Conservation (phyloP, 495 filamentous ascomycete species). For the Pyrenopolyporus hunteri region DNA sequence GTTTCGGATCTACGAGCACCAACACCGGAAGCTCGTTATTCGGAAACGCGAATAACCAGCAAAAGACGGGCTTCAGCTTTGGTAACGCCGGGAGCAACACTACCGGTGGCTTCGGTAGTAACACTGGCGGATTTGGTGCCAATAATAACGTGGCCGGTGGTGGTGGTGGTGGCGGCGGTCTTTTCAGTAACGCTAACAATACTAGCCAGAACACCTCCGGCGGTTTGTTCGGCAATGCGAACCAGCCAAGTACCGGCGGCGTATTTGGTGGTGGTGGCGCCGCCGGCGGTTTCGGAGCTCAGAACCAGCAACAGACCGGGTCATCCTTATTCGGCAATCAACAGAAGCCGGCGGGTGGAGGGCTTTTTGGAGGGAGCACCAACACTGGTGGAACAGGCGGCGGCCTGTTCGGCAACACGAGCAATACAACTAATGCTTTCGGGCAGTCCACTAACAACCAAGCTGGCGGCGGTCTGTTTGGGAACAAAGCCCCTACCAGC, state of each 20-base stretch:
- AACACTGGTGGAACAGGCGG: conserved; percentile 49
- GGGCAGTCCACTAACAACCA: conserved; percentile 41
- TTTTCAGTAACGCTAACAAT: conserved; percentile 44
- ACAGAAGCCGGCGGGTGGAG: conserved; percentile 45
- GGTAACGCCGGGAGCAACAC: conserved; percentile 35
- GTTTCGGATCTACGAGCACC: conserved; percentile 41
- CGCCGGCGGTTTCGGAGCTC: conserved; percentile 45
- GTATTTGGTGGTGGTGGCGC: conserved; percentile 26
- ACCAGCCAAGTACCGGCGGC: conserved; percentile 48
- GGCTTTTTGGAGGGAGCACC: conserved; percentile 49
- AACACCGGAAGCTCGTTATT: conserved; percentile 42
- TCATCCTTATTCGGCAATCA: conserved; percentile 65
- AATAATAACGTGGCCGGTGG: conserved; percentile 30
- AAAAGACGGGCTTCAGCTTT: conserved; percentile 45
- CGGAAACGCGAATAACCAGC: conserved; percentile 34
- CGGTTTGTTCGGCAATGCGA: conserved; percentile 54
- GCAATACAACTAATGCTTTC: conserved; percentile 42
- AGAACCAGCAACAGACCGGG: conserved; percentile 61
- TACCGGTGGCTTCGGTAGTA: conserved; percentile 55
- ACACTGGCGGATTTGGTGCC: conserved; percentile 39
- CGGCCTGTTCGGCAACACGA: conserved; percentile 52
- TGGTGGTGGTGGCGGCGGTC: conserved; percentile 43
- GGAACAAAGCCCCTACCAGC: conserved; percentile 54
- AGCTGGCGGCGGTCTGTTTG: conserved; percentile 66
- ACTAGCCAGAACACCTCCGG: conserved; percentile 47